A percentile compares a stretch with the other conserved stretches of the same genome.
Evolutionary conservation across 2,329 filamentous ascomycete species (phyloP).

Genomic region (Volutella citrinella): DNA sequence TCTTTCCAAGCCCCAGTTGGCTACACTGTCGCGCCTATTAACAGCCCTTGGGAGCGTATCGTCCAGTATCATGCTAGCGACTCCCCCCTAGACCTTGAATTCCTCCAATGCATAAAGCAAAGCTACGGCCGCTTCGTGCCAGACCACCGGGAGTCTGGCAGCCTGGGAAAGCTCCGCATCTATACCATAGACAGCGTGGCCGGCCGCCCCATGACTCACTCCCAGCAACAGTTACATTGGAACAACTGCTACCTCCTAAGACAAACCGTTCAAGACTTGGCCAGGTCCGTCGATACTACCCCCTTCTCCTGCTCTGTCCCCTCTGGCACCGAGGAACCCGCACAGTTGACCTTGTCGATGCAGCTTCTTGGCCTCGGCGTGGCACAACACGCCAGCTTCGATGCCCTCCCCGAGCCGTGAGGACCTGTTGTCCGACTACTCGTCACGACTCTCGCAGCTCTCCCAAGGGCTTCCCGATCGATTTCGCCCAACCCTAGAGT

Average conservation of each 20-base stretch:
- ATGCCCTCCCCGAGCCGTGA: not conserved
- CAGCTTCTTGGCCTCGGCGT: constrained; percentile 16
- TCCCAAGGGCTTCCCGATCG: constrained; percentile 5
- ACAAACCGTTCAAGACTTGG: constrained; percentile 7
- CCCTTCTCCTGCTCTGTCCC: not conserved
- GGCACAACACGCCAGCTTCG: constrained; percentile 6
- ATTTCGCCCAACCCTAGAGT: constrained; percentile 2
- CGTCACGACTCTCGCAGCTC: constrained; percentile 3
- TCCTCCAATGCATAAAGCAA: constrained; percentile 3
- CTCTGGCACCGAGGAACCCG: constrained; percentile 1
- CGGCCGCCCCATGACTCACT: constrained; percentile 2
- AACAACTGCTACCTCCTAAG: constrained; percentile 5
- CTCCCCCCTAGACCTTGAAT: constrained; percentile 3
- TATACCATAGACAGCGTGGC: constrained; percentile 5
- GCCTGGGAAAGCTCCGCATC: constrained; percentile 3
- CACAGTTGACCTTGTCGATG: too few relatives aligned
- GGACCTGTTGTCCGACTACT: constrained; percentile 4
- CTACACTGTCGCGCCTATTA: constrained; percentile 7
- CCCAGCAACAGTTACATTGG: not conserved
- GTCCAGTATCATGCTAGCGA: constrained; percentile 5
- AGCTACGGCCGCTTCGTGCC: constrained; percentile 4
- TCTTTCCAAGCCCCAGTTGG: constrained; percentile 5
- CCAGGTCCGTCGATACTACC: constrained; percentile 3
- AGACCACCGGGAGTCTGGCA: constrained; percentile 2
- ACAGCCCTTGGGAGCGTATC: constrained; percentile 1